Percentiles rank a stretch among this genome's conserved stretches.
Conservation (phyloP, 768 basidiomycete species). For the Boletus speciosus region DNA sequence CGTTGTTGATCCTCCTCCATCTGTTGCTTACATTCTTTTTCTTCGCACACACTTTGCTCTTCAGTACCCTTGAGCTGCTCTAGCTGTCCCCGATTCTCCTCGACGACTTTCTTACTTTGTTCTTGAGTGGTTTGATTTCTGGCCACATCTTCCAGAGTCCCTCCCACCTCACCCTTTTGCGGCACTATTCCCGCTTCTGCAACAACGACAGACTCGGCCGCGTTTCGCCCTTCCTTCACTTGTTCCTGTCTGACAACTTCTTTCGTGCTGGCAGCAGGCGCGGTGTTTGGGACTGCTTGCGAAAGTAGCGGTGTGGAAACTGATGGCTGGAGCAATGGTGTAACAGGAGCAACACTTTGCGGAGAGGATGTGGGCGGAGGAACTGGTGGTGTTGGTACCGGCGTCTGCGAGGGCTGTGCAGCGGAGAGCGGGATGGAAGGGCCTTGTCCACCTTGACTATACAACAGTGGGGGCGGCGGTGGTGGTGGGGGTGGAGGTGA, state of each 20-base stretch:
- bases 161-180: background rate
- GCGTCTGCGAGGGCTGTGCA: conserved; percentile 9
- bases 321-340: conserved; percentile 14
- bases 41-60: background rate
- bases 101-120: conserved; percentile 14
- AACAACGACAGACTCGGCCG: background rate
- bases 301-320: conserved; percentile 21
- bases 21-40: background rate
- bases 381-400: background rate
- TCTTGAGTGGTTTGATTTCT: conserved; percentile 19
- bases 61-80: background rate
- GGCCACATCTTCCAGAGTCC: background rate
- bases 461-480: conserved; percentile 8
- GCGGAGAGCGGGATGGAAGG: background rate
- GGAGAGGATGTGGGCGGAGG: conserved; percentile 4
- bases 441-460: conserved; percentile 1
- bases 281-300: background rate
- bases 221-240: conserved; percentile 34
- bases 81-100: background rate
- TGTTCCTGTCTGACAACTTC: conserved; percentile 38
- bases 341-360: conserved; percentile 1
- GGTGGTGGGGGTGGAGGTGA: conserved; percentile 21
- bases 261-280: conserved; percentile 20
- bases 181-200: background rate
- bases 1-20: background rate